These are phyloP conservation scores for Cenchrus purpureus DNA, from an alignment of 176 grass and related monocot species.

Conservation along the genomic window DNA sequence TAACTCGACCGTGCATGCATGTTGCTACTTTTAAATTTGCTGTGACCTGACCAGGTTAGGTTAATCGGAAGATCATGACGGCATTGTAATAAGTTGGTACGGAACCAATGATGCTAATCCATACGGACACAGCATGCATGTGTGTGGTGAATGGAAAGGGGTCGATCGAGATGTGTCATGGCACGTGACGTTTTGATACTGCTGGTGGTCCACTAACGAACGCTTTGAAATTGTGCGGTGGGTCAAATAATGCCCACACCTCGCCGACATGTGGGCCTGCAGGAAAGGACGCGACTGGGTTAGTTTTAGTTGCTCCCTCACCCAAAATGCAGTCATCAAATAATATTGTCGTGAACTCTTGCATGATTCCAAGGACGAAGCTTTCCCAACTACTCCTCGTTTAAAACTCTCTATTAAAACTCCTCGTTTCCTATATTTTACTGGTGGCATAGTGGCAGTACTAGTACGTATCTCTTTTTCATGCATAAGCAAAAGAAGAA, in stretches of 20 bases:
- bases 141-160: not conserved
- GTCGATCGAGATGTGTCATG: not conserved
- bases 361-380: not conserved
- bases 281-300: slow-evolving; percentile 8
- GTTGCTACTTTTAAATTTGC: not conserved
- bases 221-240: slow-evolving; percentile 27
- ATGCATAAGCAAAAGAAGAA: not conserved
- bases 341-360: not conserved
- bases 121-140: not conserved
- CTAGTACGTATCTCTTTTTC: not conserved
- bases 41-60: not conserved
- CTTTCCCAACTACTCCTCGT: not conserved
- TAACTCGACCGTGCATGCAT: not conserved
- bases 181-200: not conserved
- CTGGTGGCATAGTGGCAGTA: not conserved
- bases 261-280: not conserved
- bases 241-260: not conserved
- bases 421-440: not conserved
- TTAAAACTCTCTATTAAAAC: not conserved
- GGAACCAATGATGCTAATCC: not conserved
- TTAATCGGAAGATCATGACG: not conserved
- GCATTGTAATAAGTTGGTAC: slow-evolving; percentile 27
- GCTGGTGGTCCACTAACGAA: slow-evolving; percentile 34
- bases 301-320: too few relatives aligned
- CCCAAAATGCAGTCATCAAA: not conserved